These are phyloP conservation scores for Saturnispora kantuleensis DNA, from an alignment of 805 yeast species.

Conservation along the genomic window DNA sequence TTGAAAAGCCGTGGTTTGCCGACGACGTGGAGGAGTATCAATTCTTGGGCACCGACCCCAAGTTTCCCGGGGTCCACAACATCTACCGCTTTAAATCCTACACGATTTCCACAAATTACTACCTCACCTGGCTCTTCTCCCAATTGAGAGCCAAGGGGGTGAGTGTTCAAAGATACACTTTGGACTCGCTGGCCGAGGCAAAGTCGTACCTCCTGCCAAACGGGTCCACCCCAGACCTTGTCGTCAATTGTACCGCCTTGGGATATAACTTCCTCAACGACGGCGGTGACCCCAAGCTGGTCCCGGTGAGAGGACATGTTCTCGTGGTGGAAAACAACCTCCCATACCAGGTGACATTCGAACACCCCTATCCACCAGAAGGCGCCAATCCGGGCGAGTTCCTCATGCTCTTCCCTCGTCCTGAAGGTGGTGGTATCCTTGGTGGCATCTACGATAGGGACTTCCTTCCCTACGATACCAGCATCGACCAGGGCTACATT, in stretches of 20 bases:
- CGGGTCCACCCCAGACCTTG: conserved; percentile 29
- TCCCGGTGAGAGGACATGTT: conserved; percentile 54
- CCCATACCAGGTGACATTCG: conserved; percentile 29
- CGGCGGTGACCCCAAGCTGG: conserved; percentile 35
- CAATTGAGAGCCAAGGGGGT: conserved; percentile 39
- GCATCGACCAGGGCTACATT: conserved; percentile 41
- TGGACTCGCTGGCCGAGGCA: conserved; percentile 38
- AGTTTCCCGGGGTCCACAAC: conserved; percentile 29
- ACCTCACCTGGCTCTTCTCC: conserved; percentile 41
- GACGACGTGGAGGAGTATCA: conserved; percentile 33
- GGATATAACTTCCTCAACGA: conserved; percentile 38
- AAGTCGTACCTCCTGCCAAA: conserved; percentile 22
- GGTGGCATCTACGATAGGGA: conserved; percentile 39
- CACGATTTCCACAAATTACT: conserved; percentile 49
- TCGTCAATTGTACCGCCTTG: conserved; percentile 51
- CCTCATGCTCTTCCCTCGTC: conserved; percentile 53
- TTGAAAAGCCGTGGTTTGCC: conserved; percentile 39
- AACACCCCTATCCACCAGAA: conserved; percentile 20
- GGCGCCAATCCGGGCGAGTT: conserved; percentile 33
- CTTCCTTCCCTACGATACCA: conserved; percentile 17
- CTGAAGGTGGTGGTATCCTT: conserved; percentile 56
- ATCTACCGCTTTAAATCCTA: conserved; percentile 39
- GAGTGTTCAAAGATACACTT: conserved; percentile 30
- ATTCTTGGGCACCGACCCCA: conserved; percentile 22
- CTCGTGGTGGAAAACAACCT: conserved; percentile 39